A percentile compares a stretch with the other conserved stretches of the same genome.
These are phyloP conservation scores for Gautieria morchelliformis DNA, from an alignment of 768 basidiomycete species.

Conservation along the genomic window DNA sequence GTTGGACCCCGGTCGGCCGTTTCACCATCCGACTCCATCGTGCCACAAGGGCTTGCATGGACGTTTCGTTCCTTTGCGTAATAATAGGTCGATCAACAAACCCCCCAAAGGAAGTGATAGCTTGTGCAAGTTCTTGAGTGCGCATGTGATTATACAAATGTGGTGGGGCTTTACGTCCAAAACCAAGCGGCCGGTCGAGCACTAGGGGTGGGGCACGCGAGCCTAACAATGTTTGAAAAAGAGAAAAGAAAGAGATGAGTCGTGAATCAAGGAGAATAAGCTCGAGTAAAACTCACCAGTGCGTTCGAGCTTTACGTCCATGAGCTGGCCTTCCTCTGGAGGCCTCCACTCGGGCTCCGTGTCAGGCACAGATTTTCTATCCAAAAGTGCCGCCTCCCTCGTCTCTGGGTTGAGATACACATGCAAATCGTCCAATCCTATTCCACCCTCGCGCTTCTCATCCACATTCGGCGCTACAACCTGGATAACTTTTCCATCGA, in stretches of 20 bases:
- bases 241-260: background rate
- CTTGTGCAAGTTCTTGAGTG: background rate
- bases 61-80: too few species aligned
- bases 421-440: conserved; percentile 23
- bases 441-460: conserved; percentile 22
- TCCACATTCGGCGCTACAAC: conserved; percentile 19
- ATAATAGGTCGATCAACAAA: background rate
- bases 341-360: background rate
- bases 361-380: background rate
- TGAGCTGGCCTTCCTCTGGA: background rate
- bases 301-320: conserved; percentile 6
- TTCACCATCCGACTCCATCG: background rate
- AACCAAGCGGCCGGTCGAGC: background rate
- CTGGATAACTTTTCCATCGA: conserved; percentile 20
- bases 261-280: background rate
- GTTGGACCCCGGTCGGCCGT: background rate
- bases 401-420: conserved; percentile 16
- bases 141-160: background rate
- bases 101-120: conserved; percentile 1
- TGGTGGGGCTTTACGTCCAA: background rate
- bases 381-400: background rate
- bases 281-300: background rate
- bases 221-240: background rate
- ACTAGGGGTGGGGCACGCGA: background rate
- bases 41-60: background rate